Evolutionary conservation across 2,329 filamentous ascomycete species (phyloP), one percentile per base, ranked within the genome.

Genomic region (Rutstroemia sp.): DNA sequence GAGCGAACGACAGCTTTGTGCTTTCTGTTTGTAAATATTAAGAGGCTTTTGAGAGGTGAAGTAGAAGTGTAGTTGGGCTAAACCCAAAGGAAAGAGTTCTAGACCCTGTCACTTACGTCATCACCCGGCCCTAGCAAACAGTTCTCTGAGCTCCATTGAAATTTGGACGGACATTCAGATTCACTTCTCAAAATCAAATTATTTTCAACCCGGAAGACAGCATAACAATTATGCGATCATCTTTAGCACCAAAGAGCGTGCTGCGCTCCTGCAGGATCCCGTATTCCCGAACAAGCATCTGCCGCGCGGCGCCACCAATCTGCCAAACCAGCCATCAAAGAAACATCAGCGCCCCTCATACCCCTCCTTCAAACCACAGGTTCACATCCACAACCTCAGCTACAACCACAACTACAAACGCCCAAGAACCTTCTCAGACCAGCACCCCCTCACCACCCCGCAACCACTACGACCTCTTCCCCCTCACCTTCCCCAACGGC

Each of bases 381-480:
- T 23, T 44, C 14, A 5, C 38, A 55, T 55, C 53, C 18, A 23
- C 45, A 30, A 19, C 45, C 3, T 21, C 52, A n/a, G 7, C 16
- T n/a, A 42, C 39, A 42, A 42, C 2, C 39, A 18, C 39, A 42
- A 16, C n/a, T 6, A 23, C 18, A 4, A 14, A 18, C 5, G 12
- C 49, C 6, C 23, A 23, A 39, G 23, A 14, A 5, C 12, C 23
- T 9, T 6, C 53, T 1, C 21, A 47, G 4, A 25, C 21, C 8
- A 44, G 14, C 27, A 46, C 30, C 10, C 23, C 30, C 18, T 12
- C 54, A 5, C 41, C 55, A 8, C 59, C 70, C 3, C 65, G 73
- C 62, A 90, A 86, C 54, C 83, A 92, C 78, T 97, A 96, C 79
- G 82, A 86, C 56, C 83, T 97, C 73, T 99, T 99, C 77, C 91